Evolutionary conservation across 495 filamentous ascomycete species (phyloP).

Genomic region (Daldinia bambusicola): DNA sequence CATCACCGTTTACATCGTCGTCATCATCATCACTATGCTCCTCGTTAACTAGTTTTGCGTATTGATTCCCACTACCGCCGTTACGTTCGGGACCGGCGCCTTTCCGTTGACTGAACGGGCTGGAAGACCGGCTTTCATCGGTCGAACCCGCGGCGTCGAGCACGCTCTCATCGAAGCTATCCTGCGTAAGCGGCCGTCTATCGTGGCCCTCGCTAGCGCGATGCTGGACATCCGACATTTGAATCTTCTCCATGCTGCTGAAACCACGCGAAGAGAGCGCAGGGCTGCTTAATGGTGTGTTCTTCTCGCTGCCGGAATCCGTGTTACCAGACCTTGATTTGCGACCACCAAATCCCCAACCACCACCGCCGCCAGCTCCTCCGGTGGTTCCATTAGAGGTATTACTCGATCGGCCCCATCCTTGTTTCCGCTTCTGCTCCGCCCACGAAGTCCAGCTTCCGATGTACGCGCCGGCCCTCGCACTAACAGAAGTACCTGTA

Average conservation of each 20-base stretch:
- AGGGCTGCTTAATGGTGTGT: conserved; percentile 47
- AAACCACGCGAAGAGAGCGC: conserved; percentile 41
- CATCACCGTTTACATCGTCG: too few species aligned
- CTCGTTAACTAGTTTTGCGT: conserved; percentile 5
- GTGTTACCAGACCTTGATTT: conserved; percentile 36
- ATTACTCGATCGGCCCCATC: conserved; percentile 59
- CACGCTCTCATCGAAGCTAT: conserved; percentile 55
- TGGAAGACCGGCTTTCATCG: conserved; percentile 47
- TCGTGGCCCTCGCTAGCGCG: conserved; percentile 40
- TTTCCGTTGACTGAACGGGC: conserved; percentile 41
- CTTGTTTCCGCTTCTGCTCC: conserved; percentile 80
- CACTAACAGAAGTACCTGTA: conserved; percentile 71
- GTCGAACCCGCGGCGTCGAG: conserved; percentile 50
- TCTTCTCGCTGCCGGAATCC: conserved; percentile 50
- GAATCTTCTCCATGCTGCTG: conserved; percentile 41
- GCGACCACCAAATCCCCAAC: conserved; percentile 52
- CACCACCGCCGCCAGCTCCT: conserved; percentile 29
- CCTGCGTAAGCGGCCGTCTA: conserved; percentile 44
- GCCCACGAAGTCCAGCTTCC: conserved; percentile 97
- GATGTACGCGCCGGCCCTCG: conserved; percentile 86
- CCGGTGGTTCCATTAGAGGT: conserved; percentile 30
- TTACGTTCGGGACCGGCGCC: conserved; percentile 1
- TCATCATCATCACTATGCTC: conserved; percentile 1
- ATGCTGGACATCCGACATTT: conserved; percentile 34
- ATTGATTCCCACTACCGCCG: conserved; percentile 13